Evolutionary conservation across 2,329 filamentous ascomycete genomes (phyloP).

Genomic region (Fusarium mundagurra): DNA sequence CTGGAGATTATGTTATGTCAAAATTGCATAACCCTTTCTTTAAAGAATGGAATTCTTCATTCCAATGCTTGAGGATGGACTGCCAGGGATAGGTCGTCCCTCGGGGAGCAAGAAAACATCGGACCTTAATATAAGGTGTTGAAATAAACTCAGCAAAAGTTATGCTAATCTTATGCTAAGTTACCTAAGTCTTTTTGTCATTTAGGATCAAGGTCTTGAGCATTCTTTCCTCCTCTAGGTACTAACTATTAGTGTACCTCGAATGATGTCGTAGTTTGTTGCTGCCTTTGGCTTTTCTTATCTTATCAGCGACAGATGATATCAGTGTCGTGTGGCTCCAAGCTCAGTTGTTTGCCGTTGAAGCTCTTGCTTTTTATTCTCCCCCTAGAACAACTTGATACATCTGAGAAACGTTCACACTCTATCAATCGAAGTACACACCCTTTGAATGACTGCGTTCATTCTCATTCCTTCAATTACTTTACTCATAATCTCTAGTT

Average conservation of each 20-base stretch:
- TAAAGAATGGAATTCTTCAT: neutral
- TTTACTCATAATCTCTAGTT: neutral
- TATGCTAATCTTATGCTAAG: too few species aligned
- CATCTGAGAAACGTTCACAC: neutral
- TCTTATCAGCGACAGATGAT: conserved; percentile 43
- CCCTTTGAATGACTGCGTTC: neutral
- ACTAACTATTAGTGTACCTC: neutral
- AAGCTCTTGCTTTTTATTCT: conserved; percentile 23
- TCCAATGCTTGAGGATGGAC: neutral
- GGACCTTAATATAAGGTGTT: too few species aligned
- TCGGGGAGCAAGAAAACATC: too few species aligned
- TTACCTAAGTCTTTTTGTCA: too few species aligned
- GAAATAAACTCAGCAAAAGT: too few species aligned
- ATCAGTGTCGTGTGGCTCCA: conserved; percentile 35
- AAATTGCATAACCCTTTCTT: neutral
- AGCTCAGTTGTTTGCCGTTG: conserved; percentile 18
- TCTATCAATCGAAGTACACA: neutral
- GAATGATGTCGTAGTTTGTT: conserved; percentile 33
- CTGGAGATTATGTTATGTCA: neutral
- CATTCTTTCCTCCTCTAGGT: too few species aligned
- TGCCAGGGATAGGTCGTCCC: neutral
- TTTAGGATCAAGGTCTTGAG: too few species aligned
- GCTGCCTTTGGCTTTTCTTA: conserved; percentile 38
- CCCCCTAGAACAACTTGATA: neutral
- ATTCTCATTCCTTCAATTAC: neutral